Conservation (phyloP, 2,329 filamentous ascomycete genomes). For the Coniochaeta sp. region DNA sequence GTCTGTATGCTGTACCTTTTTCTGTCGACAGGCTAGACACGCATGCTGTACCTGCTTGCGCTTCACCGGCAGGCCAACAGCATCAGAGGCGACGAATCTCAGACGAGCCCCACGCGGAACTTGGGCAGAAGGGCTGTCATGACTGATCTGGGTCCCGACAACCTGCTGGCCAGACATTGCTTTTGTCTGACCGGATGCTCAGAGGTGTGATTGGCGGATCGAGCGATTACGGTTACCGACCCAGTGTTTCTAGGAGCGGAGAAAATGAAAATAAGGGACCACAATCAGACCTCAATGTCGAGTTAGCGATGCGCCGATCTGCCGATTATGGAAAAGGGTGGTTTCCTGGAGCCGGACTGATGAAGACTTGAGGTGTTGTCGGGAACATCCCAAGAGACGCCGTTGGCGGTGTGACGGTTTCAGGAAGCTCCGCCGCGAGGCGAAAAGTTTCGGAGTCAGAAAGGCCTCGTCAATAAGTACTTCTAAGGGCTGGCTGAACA, state of each 20-base stretch:
- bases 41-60: slow-evolving; percentile 53
- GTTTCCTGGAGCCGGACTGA: not conserved
- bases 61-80: slow-evolving; percentile 46
- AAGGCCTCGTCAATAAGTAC: not conserved
- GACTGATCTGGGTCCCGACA: not conserved
- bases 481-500: too few species aligned
- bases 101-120: slow-evolving; percentile 15
- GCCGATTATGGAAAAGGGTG: not conserved
- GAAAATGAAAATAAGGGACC: not conserved
- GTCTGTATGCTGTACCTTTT: slow-evolving; percentile 26
- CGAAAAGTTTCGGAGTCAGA: not conserved
- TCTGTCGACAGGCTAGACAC: slow-evolving; percentile 45
- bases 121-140: not conserved
- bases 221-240: not conserved
- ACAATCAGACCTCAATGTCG: not conserved
- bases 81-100: slow-evolving; percentile 51
- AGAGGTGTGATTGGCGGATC: not conserved
- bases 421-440: not conserved
- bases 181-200: not conserved
- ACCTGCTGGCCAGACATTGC: not conserved
- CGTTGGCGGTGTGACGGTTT: not conserved
- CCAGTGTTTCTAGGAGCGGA: not conserved
- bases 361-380: not conserved
- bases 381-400: not conserved
- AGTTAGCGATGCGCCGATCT: not conserved